phyloP scores from a whole-genome alignment of 441 rosid species.

The Eutrema salsugineum region DNA sequence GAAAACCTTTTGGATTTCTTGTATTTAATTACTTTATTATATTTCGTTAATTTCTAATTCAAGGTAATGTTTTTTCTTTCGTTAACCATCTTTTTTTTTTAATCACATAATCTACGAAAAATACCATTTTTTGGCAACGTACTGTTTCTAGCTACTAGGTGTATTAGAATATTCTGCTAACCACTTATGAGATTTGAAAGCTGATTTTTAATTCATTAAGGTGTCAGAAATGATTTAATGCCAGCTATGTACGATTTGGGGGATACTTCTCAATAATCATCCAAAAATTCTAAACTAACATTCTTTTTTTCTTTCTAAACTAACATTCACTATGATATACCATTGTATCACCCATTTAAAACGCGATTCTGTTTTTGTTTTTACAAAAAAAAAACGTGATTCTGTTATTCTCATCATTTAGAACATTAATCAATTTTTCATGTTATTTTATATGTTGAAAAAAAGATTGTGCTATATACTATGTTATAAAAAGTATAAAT shows the following conservation, averaged over 20 bases:
- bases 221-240: background rate
- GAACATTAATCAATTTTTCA: no score
- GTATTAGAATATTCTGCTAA: background rate
- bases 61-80: background rate
- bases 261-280: background rate
- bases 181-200: background rate
- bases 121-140: background rate
- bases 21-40: background rate
- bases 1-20: slow-evolving; percentile 4
- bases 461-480: no score
- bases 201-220: background rate
- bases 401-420: no score
- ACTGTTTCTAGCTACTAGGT: background rate
- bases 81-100: background rate
- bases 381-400: no score
- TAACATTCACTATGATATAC: background rate
- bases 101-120: no score
- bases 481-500: no score
- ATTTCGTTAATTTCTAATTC: background rate
- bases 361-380: no score
- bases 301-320: no score
- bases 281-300: background rate
- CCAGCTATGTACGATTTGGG: background rate
- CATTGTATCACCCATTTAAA: background rate
- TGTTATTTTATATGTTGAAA: no score